Percentiles rank a stretch among this genome's conserved stretches.
Evolutionary conservation across 345 rosid genomes (phyloP).

Genomic region (Raphanus raphanistrum): DNA sequence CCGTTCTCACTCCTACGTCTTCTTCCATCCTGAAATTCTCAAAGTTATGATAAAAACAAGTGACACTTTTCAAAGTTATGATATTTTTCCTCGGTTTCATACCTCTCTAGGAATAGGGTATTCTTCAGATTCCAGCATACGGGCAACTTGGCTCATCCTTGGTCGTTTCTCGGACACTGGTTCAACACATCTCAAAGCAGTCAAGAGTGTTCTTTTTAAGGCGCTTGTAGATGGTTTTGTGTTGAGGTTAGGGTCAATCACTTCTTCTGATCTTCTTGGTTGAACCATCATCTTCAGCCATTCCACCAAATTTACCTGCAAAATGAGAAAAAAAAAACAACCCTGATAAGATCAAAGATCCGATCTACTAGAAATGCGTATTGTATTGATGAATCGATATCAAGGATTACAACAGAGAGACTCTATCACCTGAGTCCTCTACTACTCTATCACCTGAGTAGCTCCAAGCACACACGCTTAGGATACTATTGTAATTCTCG

Average conservation of each 20-base stretch:
- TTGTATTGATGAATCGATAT: too few species aligned
- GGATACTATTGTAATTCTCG: not conserved
- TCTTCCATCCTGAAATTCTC: conserved; percentile 34
- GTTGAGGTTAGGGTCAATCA: conserved; percentile 85
- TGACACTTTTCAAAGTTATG: not conserved
- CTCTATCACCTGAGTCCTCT: not conserved
- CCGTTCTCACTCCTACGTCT: conserved; percentile 34
- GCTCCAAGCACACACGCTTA: not conserved
- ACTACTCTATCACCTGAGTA: not conserved
- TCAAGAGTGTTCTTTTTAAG: conserved; percentile 81
- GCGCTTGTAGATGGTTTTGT: conserved; percentile 83
- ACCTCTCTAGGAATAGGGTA: conserved; percentile 98
- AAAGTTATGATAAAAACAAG: not conserved
- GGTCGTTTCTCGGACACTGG: conserved; percentile 91
- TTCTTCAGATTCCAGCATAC: conserved; percentile 97
- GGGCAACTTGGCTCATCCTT: conserved; percentile 94
- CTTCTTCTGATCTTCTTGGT: conserved; percentile 87
- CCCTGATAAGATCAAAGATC: too few species aligned
- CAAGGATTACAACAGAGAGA: not conserved
- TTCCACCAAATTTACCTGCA: conserved; percentile 92
- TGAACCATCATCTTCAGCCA: conserved; percentile 99
- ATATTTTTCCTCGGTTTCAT: not conserved
- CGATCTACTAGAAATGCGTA: too few species aligned
- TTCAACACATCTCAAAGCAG: conserved; percentile 96
- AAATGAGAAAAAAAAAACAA: not conserved